A percentile compares a stretch with the other conserved stretches of the same genome.
Conservation (phyloP, 2,329 filamentous ascomycete species). For the Ceratocystis ficicola region DNA sequence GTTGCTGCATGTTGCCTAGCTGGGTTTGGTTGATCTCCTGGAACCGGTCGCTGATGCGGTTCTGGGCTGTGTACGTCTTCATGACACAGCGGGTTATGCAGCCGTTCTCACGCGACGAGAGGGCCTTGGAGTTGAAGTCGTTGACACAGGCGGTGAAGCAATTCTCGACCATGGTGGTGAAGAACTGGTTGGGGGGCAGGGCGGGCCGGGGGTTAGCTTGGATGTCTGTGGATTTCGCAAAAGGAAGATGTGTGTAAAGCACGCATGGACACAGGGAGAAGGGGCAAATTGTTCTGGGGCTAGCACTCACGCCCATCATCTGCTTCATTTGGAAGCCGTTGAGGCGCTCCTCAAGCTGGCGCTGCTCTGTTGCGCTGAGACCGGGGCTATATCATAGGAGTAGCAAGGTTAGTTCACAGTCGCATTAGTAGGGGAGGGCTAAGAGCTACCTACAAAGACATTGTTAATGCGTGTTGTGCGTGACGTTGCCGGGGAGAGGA, state of each 20-base stretch:
- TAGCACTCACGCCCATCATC: constrained; percentile 75
- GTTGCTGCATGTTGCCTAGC: constrained; percentile 36
- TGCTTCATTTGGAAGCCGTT: constrained; percentile 98
- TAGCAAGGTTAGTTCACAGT: not conserved
- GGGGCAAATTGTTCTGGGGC: not conserved
- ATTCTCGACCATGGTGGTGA: constrained; percentile 60
- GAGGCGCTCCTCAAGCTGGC: constrained; percentile 86
- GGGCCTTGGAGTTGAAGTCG: constrained; percentile 95
- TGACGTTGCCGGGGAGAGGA: not conserved
- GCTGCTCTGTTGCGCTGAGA: constrained; percentile 53
- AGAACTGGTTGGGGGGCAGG: constrained; percentile 34
- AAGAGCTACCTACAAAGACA: constrained; percentile 21
- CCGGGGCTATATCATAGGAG: constrained; percentile 17
- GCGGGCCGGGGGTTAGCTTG: not conserved
- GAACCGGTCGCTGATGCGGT: constrained; percentile 85
- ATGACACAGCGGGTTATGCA: constrained; percentile 92
- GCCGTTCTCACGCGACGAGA: constrained; percentile 75
- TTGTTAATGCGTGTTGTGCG: constrained; percentile 12
- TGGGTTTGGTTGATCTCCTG: constrained; percentile 54
- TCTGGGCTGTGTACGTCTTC: constrained; percentile 87
- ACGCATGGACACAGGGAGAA: constrained; percentile 8
- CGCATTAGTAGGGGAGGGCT: too few relatives aligned
- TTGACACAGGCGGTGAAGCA: constrained; percentile 97
- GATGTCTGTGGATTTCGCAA: not conserved
- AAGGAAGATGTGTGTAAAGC: not conserved